Conservation (phyloP, 2,329 filamentous ascomycete species). For the Grosmannia serpens region DNA sequence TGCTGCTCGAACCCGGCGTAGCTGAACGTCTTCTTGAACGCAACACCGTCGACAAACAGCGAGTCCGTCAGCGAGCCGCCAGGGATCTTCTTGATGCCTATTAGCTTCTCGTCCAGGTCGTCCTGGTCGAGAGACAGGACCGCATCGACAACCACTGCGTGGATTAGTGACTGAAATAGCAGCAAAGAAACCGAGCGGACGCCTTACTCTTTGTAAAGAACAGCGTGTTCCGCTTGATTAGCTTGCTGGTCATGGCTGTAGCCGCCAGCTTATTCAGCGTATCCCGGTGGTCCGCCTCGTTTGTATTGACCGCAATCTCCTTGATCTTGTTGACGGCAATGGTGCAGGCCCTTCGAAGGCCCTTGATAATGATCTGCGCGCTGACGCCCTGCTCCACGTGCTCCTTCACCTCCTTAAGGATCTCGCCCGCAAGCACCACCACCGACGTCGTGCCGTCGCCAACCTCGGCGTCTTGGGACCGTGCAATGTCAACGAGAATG, state of each 20-base stretch:
- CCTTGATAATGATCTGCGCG: slow-evolving; percentile 96
- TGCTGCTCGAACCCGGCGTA: slow-evolving; percentile 99
- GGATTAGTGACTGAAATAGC: slow-evolving; percentile 21
- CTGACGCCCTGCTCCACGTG: slow-evolving; percentile 94
- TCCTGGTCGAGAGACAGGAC: slow-evolving; percentile 93
- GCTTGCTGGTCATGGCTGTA: slow-evolving; percentile 98
- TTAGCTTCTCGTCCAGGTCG: slow-evolving; percentile 94
- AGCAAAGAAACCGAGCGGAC: neutral
- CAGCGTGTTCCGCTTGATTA: slow-evolving; percentile 91
- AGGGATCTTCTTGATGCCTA: slow-evolving; percentile 96
- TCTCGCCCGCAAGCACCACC: slow-evolving; percentile 93
- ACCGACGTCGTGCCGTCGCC: slow-evolving; percentile 97
- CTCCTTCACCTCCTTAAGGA: slow-evolving; percentile 92
- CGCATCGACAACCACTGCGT: slow-evolving; percentile 81
- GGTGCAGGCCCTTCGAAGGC: slow-evolving; percentile 70
- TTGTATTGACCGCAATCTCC: slow-evolving; percentile 84
- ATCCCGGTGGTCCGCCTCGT: slow-evolving; percentile 73
- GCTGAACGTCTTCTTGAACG: slow-evolving; percentile 99
- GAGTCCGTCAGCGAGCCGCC: slow-evolving; percentile 94
- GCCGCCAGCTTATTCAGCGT: slow-evolving; percentile 81
- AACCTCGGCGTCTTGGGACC: slow-evolving; percentile 98
- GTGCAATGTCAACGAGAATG: slow-evolving; percentile 94
- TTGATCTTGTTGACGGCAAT: slow-evolving; percentile 99
- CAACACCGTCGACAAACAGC: slow-evolving; percentile 92
- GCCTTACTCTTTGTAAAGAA: slow-evolving; percentile 92